These are phyloP conservation scores for Hyaloperonospora brassicae DNA, from an alignment of 352 stramenopile species.

Conservation along the genomic window DNA sequence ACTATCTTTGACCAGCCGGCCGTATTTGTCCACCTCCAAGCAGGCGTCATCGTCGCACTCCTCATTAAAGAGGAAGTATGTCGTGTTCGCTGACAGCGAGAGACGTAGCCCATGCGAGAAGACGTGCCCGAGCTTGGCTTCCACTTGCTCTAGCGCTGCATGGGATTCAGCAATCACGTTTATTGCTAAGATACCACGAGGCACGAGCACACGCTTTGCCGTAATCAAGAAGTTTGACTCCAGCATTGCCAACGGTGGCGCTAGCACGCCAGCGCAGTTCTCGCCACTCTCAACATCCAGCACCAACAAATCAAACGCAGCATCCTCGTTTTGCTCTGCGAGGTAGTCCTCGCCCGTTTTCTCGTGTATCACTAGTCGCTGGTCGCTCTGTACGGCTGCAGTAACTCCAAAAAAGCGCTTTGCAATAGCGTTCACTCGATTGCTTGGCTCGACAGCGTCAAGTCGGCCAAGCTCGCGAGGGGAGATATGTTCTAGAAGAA, in stretches of 20 bases:
- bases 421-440: conserved; percentile 37
- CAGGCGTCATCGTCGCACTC: conserved; percentile 2
- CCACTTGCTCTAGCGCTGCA: conserved; percentile 20
- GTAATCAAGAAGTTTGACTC: conserved; percentile 26
- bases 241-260: conserved; percentile 40
- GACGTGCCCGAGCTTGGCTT: conserved; percentile 19
- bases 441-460: conserved; percentile 54
- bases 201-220: conserved; percentile 22
- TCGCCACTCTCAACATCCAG: conserved; percentile 62
- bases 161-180: conserved; percentile 52
- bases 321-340: conserved; percentile 7
- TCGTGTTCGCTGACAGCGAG: conserved; percentile 29
- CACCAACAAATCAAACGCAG: conserved; percentile 36
- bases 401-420: conserved; percentile 38
- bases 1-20: conserved; percentile 11
- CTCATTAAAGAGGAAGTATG: conserved; percentile 36
- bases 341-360: conserved; percentile 43
- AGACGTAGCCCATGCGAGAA: conserved; percentile 31
- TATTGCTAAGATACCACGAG: conserved; percentile 34
- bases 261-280: conserved; percentile 25
- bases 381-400: conserved; percentile 15
- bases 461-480: conserved; percentile 23
- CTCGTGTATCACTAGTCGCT: conserved; percentile 32
- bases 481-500: conserved; percentile 34
- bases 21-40: conserved; percentile 5